Base-by-base conservation (phyloP, 1,284 basidiomycete genomes). In the Lentinus polychrous region DNA sequence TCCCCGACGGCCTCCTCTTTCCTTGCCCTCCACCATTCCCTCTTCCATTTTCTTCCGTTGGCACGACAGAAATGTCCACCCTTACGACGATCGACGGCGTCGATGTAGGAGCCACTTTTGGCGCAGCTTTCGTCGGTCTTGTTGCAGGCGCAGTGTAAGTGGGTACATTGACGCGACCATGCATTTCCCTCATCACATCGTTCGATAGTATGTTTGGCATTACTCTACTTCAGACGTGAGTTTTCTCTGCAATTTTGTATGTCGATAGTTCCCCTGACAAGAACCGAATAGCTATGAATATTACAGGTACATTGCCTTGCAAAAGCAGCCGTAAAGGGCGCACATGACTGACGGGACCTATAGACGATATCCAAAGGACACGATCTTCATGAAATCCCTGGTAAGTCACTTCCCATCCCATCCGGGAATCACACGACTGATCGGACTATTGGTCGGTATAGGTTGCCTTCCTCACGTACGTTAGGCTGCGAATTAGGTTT, bases 211-310 rank as follows among this genome's bases (percentile, higher is more conserved):
- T 63, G 23, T 63, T 58, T 48, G 63, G 61, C 7, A 51, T 63
- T 8, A 64, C 63, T 4, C 27, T 62, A 22, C 37, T 62, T 33
- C 63, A 64, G 50, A 63, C 60, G 63, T 62, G 46, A 44, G 57
- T 48, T 49, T 37, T 27, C 4, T 12, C 20, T 24, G 14, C 27
- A 47, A 6, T 11, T 47, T 3, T 2, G 7, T n/a, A 27, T 43
- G 18, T 44, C 18, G 15, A 20, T 5, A 42, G 24, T 15, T 10
- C 12, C 39, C 42, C 12, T 40, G 39, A 40, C 31, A 59, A 10
- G 4, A 10, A 5, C 10, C 5, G 27, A 5, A 27, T 27, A 27
- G 57, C 7, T 57, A 56, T 44, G 52, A 53, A 33, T 59, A 59
- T 37, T 59, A 55, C 52, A 55, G 47, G 57, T 58, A 35, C 14